A percentile compares a stretch with the other conserved stretches of the same genome.
These are phyloP conservation scores for Penicillium silybi DNA, from an alignment of 495 filamentous ascomycete genomes.

Conservation along the genomic window DNA sequence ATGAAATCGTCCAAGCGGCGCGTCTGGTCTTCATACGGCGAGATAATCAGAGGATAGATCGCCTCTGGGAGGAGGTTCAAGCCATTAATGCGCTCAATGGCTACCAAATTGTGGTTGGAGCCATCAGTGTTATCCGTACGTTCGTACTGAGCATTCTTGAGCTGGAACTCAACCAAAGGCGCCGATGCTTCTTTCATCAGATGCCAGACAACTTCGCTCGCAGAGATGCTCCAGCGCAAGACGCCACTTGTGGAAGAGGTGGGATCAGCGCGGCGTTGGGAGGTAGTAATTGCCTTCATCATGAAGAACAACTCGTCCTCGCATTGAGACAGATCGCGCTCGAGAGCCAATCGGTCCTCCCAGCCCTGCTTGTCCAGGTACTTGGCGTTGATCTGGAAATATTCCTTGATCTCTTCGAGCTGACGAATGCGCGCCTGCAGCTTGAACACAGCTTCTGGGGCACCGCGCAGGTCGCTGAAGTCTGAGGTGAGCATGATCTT, in stretches of 20 bases:
- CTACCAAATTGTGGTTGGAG: constrained; percentile 88
- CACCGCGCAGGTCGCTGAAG: constrained; percentile 93
- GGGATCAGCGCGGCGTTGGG: constrained; percentile 77
- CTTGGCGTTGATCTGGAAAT: constrained; percentile 89
- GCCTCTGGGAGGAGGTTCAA: constrained; percentile 86
- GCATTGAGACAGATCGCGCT: constrained; percentile 80
- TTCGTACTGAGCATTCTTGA: constrained; percentile 85
- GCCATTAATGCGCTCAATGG: constrained; percentile 77
- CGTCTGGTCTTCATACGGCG: constrained; percentile 72
- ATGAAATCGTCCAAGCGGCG: constrained; percentile 62
- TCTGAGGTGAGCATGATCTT: constrained; percentile 99
- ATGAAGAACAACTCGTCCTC: constrained; percentile 99
- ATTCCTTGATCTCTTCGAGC: constrained; percentile 92
- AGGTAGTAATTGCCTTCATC: constrained; percentile 99
- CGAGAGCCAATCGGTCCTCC: constrained; percentile 80
- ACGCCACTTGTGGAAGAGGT: constrained; percentile 64
- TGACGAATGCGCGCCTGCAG: constrained; percentile 90
- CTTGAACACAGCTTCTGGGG: constrained; percentile 87
- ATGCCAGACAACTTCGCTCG: constrained; percentile 94
- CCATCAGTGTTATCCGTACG: constrained; percentile 95
- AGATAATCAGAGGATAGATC: constrained; percentile 92
- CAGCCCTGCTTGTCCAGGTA: constrained; percentile 86
- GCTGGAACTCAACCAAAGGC: constrained; percentile 88
- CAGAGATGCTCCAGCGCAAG: constrained; percentile 83
- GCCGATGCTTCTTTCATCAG: constrained; percentile 80